Evolutionary conservation across 2,329 filamentous ascomycete species (phyloP), one percentile per base, ranked within the genome.

Genomic region (Aplosporella prunicola): DNA sequence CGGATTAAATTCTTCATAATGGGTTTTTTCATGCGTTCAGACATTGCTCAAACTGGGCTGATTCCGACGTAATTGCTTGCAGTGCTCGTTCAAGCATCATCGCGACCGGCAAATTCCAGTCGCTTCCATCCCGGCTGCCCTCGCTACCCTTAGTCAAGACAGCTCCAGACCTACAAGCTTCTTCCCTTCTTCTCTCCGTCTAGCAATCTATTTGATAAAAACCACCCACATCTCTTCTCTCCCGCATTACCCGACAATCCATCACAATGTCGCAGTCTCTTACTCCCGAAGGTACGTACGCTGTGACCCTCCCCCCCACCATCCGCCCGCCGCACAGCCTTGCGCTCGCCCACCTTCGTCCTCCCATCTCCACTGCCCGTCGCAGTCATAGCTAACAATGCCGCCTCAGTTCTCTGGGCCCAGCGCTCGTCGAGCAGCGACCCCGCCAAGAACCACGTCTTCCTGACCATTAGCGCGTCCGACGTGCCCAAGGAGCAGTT

Each of bases 391-490:
- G 26, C 52, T 58, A 46, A 58, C 45, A 43, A 31, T 14, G 20
- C 17, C 22, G 32, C n/a, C 18, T 20, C 28, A 42, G 91, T 98
- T 53, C 82, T 87, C 65, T 98, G 91, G 91, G 89, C 91, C 49
- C 91, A 98, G 72, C 88, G 91, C 72, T 96, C 89, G 31, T 91
- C 80, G 57, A 69, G 64, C 51, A 70, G 71, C 50, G 88, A 95
- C 39, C 61, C 82, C 40, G 74, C 80, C 61, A 93, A 88, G 72
- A 98, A 98, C 75, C 84, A 86, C 69, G 69, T 98, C 72, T 93
- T 87, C 71, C 75, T 98, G 50, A 93, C 85, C 58, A 85, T 98
- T 67, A 76, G 77, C 53, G 87, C 88, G 34, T 76, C 88, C 51
- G 91, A 98, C 61, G 82, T 95, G 29, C 69, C 82, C 51, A 70